Percentiles rank a stretch among this genome's conserved stretches.
Conservation (phyloP, 2,329 filamentous ascomycete genomes). For the Leptosphaerulina australis region DNA sequence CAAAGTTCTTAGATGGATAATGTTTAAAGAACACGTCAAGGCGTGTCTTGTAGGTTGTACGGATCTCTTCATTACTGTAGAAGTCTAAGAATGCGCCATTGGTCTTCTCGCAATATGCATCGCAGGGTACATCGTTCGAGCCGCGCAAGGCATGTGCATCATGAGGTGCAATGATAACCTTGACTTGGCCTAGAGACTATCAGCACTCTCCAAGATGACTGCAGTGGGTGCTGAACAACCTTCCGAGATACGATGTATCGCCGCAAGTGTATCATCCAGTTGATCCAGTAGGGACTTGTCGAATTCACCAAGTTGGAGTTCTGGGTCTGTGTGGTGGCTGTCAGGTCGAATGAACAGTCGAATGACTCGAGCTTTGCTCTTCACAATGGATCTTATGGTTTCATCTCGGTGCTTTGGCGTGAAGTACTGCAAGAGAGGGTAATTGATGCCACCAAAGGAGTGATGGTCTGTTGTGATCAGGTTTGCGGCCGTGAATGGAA, state of each 20-base stretch:
- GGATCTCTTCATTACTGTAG: slow-evolving; percentile 39
- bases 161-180: slow-evolving; percentile 47
- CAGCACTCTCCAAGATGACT: too few relatives aligned
- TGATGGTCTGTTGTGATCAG: slow-evolving; percentile 40
- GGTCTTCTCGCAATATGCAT: slow-evolving; percentile 44
- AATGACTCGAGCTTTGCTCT: slow-evolving; percentile 40
- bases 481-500: slow-evolving; percentile 26
- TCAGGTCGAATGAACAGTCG: slow-evolving; percentile 43
- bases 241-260: slow-evolving; percentile 44
- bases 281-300: slow-evolving; percentile 42
- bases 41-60: slow-evolving; percentile 39
- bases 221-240: too few relatives aligned
- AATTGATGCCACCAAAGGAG: slow-evolving; percentile 46
- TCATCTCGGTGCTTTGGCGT: slow-evolving; percentile 35
- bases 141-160: slow-evolving; percentile 43
- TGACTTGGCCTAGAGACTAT: too few relatives aligned
- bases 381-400: slow-evolving; percentile 39
- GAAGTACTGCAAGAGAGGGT: slow-evolving; percentile 41
- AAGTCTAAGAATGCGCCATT: slow-evolving; percentile 44
- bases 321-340: slow-evolving; percentile 39
- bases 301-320: slow-evolving; percentile 39
- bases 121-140: slow-evolving; percentile 40
- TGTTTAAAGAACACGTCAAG: slow-evolving; percentile 45
- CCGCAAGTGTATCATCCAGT: slow-evolving; percentile 45
- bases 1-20: slow-evolving; percentile 45